Evolutionary conservation across 495 filamentous ascomycete genomes (phyloP), one percentile per base, ranked within the genome.

Genomic region (Neurospora tetraspora): DNA sequence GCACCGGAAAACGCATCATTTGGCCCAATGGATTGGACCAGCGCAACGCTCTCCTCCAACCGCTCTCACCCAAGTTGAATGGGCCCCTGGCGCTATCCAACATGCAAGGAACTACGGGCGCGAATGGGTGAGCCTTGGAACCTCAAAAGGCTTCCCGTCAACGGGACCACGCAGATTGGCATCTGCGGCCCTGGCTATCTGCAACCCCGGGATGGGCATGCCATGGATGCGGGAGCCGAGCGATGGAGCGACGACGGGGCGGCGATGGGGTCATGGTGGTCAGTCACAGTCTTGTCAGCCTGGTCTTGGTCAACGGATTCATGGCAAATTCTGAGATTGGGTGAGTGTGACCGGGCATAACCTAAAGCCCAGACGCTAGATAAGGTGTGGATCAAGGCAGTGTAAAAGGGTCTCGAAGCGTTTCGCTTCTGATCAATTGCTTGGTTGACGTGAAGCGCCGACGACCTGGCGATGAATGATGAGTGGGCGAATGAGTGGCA

Each of bases 371-470:
- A 53, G 45, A 53, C 20, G 45, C 53, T 65, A 65, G 53, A 65
- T 16, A 34, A 65, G 14, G 53, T 65, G 65, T 18, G 45, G 59
- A 72, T 59, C 75, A 77, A 76, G 78, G 78, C 76, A 79, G 78
- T 79, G 78, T 71, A 38, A 34, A 61, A 65, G 27, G 73, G 72
- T 78, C 74, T 77, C 75, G 71, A 47, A 70, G 69, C 47, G 59
- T 68, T 53, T 73, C 40, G 72, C 31, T 42, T 69, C 27, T 45
- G 74, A 69, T 69, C 68, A 71, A 76, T 76, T 75, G 76, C 77
- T 71, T 78, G 78, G 78, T 71, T 73, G 70, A 36, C 72, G 47
- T 68, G 73, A 73, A 77, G 73, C 76, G 76, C 76, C 68, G 61
- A 68, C 70, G 69, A 69, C 70, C 68, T 68, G 31, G 23, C 43